Percentiles rank a stretch among this genome's conserved stretches.
Conservation (phyloP, 2,329 filamentous ascomycete species). For the Talaromyces pinophilus region DNA sequence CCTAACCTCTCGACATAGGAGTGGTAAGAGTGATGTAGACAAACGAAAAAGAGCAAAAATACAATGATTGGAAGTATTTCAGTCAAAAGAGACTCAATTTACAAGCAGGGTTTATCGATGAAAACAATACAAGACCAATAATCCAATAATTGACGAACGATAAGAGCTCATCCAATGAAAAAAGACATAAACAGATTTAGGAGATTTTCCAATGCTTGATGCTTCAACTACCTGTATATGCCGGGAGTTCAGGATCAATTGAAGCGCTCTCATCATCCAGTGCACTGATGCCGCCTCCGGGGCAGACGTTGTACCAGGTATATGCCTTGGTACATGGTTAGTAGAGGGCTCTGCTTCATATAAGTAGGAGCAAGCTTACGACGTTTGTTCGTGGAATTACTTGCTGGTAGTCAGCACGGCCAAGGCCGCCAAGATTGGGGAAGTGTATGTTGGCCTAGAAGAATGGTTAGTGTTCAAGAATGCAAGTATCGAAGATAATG, state of each 20-base stretch:
- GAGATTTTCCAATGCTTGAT: not conserved
- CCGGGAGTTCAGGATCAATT: not conserved
- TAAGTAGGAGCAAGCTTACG: not conserved
- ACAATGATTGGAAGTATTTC: not conserved
- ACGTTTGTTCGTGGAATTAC: not conserved
- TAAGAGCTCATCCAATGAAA: not conserved
- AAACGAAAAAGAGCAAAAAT: not conserved
- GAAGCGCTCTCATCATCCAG: slow-evolving; percentile 1
- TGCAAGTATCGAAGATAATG: not conserved
- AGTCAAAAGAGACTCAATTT: not conserved
- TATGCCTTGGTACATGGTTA: not conserved
- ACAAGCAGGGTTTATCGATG: not conserved
- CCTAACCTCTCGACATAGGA: not conserved
- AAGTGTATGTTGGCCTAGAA: not conserved
- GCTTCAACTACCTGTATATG: not conserved
- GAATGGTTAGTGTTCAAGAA: not conserved
- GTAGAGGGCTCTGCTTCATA: not conserved
- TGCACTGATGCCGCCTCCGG: not conserved
- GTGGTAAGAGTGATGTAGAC: not conserved
- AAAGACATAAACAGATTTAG: not conserved
- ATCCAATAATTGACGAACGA: not conserved
- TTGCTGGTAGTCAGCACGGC: not conserved
- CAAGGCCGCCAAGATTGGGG: slow-evolving; percentile 1
- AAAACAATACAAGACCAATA: not conserved
- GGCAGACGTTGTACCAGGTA: slow-evolving; percentile 2